A percentile compares a stretch with the other conserved stretches of the same genome.
Evolutionary conservation across 1,284 basidiomycete genomes (phyloP).

Genomic region (Coriolopsis trogii): DNA sequence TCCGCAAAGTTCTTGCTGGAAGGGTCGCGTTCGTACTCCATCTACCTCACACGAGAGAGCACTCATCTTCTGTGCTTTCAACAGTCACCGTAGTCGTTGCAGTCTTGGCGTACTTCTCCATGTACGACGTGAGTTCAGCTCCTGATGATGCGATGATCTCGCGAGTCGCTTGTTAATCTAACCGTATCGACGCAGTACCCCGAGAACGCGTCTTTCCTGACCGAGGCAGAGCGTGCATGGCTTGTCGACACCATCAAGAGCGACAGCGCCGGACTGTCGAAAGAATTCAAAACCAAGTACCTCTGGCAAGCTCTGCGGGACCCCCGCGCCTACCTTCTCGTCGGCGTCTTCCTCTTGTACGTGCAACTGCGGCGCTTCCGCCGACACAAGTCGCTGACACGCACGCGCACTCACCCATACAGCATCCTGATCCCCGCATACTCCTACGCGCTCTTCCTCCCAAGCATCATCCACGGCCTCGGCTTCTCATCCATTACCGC

Average conservation of each 20-base stretch:
- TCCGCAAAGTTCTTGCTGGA: too few relatives aligned
- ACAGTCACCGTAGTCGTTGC: constrained; percentile 32
- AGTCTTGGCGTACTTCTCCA: constrained; percentile 37
- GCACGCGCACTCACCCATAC: constrained; percentile 29
- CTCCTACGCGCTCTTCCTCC: constrained; percentile 25
- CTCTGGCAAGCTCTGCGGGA: constrained; percentile 28
- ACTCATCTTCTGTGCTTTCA: neutral
- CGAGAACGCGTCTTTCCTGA: constrained; percentile 27
- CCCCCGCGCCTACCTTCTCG: constrained; percentile 47
- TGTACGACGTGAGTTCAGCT: constrained; percentile 34
- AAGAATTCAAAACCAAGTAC: constrained; percentile 29
- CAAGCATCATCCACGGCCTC: constrained; percentile 36
- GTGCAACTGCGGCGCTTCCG: neutral
- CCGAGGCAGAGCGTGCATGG: constrained; percentile 22
- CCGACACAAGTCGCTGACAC: too few relatives aligned
- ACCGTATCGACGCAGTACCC: constrained; percentile 33
- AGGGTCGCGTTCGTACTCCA: too few relatives aligned
- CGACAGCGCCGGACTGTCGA: constrained; percentile 20
- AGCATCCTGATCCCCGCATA: constrained; percentile 19
- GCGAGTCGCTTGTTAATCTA: neutral
- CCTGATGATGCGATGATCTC: neutral
- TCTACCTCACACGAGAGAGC: too few relatives aligned
- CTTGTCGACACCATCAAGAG: constrained; percentile 35
- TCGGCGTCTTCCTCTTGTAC: constrained; percentile 20
- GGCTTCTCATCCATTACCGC: constrained; percentile 31